Evolutionary conservation across 2,329 filamentous ascomycete genomes (phyloP), one percentile per base, ranked within the genome.

Genomic region (Fusarium concolor): DNA sequence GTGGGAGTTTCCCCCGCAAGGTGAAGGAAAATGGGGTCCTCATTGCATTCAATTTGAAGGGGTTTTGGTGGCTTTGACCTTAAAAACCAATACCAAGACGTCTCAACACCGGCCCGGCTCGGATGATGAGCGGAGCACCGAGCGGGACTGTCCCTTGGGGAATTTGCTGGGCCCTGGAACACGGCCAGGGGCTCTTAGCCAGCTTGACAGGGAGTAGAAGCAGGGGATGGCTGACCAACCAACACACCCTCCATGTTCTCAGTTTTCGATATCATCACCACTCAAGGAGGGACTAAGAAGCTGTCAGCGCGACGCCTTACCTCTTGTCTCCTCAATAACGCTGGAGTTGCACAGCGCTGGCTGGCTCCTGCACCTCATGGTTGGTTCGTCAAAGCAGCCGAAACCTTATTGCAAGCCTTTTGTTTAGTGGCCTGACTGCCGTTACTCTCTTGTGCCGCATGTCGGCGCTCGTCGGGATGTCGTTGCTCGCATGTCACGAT

Each of bases 31-130:
- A 38, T 50, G 55, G 70, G 26, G 71, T 50, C 47, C 53, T 63
- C 37, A 61, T 62, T 65, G 64, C 52, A 57, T 57, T 59, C 63
- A 67, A 66, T 50, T 59, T 51, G 39, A 62, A 53, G 58, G 55
- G 56, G 49, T 24, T 55, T 54, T 57, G 56, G 56, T 72, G 66
- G 64, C 64, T 53, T 64, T 59, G 56, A 35, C 53, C 61, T 64
- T 60, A 52, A 58, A 62, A 51, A 68, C 58, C 44, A 62, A 61
- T 39, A 64, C 50, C 56, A 67, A 24, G 33, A 35, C 39, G 35
- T 45, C 47, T 49, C 57, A 64, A 53, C 57, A 73, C 71, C 71
- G 71, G 71, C 62, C 71, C 70, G 71, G 71, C 68, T 74, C 71
- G 71, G 71, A 73, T 35, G 61, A 72, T 62, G 52, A 60, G 68